A percentile compares a stretch with the other conserved stretches of the same genome.
Evolutionary conservation across 202 grass and related monocot genomes (phyloP).

Genomic region (Panicum virgatum): DNA sequence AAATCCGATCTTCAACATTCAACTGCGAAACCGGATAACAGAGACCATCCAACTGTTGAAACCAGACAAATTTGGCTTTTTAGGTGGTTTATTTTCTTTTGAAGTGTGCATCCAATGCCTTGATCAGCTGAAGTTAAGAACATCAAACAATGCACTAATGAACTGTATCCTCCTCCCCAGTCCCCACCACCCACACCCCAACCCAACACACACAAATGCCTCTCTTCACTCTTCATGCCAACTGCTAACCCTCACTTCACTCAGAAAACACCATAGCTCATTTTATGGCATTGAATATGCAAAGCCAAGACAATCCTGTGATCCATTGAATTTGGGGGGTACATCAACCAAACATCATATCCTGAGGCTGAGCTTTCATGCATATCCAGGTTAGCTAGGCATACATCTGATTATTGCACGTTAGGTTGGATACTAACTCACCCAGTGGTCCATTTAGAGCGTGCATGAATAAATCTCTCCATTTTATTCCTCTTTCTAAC

Average conservation of each 20-base stretch:
- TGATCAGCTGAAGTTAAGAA: background rate
- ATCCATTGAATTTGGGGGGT: conserved; percentile 8
- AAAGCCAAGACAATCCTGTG: too few species aligned
- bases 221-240: background rate
- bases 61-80: too few species aligned
- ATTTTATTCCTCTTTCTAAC: background rate
- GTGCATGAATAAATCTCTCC: background rate
- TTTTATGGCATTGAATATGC: conserved; percentile 24
- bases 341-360: background rate
- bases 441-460: background rate
- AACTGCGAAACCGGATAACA: too few species aligned
- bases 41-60: too few species aligned
- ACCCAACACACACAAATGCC: too few species aligned
- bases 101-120: background rate
- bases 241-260: background rate
- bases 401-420: background rate
- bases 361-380: too few species aligned
- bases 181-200: too few species aligned
- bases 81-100: background rate
- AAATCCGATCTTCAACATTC: too few species aligned
- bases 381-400: too few species aligned
- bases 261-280: background rate
- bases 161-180: too few species aligned
- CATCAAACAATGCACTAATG: background rate
- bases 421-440: background rate